Evolutionary conservation across 2,329 filamentous ascomycete genomes (phyloP), one percentile per base, ranked within the genome.

Genomic region (Drechslerella coelobrocha): DNA sequence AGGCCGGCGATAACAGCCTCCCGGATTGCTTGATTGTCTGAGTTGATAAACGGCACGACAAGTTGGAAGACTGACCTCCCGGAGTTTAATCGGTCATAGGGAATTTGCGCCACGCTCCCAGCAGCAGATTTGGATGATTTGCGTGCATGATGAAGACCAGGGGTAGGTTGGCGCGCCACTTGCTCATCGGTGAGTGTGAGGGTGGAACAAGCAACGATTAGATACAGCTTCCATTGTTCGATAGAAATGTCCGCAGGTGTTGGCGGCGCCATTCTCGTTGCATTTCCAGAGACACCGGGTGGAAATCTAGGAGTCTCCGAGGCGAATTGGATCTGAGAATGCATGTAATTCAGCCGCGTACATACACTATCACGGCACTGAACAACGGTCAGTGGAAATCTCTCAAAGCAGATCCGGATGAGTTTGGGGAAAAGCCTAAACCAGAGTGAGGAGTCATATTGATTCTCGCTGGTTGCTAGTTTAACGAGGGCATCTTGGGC

Each of bases 341-440:
- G 93, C 88, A 97, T 96, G 78, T 97, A 92, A 29, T 95, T 83
- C 51, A 97, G 88, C 63, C 94, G 87, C 73, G 93, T 92, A 79
- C 93, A 97, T 45, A 99, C 90, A 65, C 97, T 86, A 76, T 97
- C 93, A 68, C 95, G 86, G 24, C 91, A 92, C 51, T 97, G 86
- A 0, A 91, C 92, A 31, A 97, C 90, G 1, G 93, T 92, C 75
- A 96, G 92, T 0, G 91, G 90, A 75, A 93, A 99, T 68, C 89
- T 89, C 74, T 97, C 91, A 76, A 91, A 95, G 66, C 92, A 91
- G 74, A 96, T 89, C 9, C 91, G 87, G 62, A 99, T 90, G 29
- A 99, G 84, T 76, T 97, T 97, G 2, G 94, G 95, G 76, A 99
- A 99, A 17, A 97, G 89, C 77, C 97, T 99, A 80, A 94, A 95